Evolutionary conservation across 2,329 filamentous ascomycete genomes (phyloP), one percentile per base, ranked within the genome.

Genomic region (Hymenoscyphus linearis): DNA sequence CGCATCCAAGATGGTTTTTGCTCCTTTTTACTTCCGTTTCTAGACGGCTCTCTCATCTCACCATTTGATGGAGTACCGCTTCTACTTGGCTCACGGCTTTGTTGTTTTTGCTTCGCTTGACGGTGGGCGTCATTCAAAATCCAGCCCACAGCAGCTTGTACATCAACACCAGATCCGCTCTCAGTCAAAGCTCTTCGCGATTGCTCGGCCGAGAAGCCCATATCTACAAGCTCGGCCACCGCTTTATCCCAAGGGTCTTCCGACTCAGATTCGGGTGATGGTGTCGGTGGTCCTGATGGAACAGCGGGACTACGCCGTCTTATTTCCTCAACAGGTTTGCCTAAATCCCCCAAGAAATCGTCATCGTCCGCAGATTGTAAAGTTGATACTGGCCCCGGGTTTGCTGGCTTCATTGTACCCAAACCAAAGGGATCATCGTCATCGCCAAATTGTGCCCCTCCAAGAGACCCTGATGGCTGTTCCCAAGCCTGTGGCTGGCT

Each of bases 341-440:
- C 85, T 18, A 89, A 73, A 65, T 88, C 85, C 7, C 86, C 86
- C 25, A 89, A 73, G 52, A 89, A 82, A 68, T 89, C 86, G 61
- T 87, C 83, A 55, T 87, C 84, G 34, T 86, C 84, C n/a, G 74
- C 75, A 0, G 66, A 60, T 10, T 66, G 64, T 55, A 57, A 57
- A 22, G 65, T 70, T 9, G 63, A 69, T 27, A 72, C 69, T 25
- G 66, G 60, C 25, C 72, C 66, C 25, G 72, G 34, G 69, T 52
- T 59, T 26, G 58, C 65, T 34, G 57, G 75, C 71, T 76, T 65
- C 69, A 91, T 73, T 65, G 88, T 79, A 62, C 81, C 87, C 37
- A 97, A 77, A 0, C 91, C 93, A 73, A 98, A 97, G 1, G 92
- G 91, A 71, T 96, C 91, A 71, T 96, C 91, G 68, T 93, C 88